phyloP scores from a whole-genome alignment of 2,329 filamentous ascomycete genomes.

The Nigrospora sphaerica region DNA sequence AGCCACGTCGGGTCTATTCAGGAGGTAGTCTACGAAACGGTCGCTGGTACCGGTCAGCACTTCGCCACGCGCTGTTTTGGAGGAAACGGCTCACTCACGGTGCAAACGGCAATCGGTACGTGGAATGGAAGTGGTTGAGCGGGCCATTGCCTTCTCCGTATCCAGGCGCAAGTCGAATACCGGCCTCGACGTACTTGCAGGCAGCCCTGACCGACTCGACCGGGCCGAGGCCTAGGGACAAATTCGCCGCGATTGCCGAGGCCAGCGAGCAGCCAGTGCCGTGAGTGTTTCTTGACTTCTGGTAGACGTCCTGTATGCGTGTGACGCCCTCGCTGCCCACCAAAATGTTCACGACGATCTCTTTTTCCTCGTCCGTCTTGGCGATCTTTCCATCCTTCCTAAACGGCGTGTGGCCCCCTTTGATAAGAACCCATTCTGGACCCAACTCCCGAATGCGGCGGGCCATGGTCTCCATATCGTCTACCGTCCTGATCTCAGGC shows the following conservation, averaged over 20 bases:
- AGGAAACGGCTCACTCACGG: constrained; percentile 35
- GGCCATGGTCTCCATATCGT: constrained; percentile 64
- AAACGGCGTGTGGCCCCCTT: constrained; percentile 86
- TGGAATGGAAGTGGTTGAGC: constrained; percentile 73
- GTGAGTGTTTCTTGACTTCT: constrained; percentile 75
- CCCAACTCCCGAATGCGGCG: constrained; percentile 60
- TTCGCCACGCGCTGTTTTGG: background rate
- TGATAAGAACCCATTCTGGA: constrained; percentile 74
- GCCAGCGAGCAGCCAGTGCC: constrained; percentile 93
- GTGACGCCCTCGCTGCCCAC: constrained; percentile 53
- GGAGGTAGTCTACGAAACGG: constrained; percentile 75
- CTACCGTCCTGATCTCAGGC: constrained; percentile 42
- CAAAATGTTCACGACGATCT: constrained; percentile 71
- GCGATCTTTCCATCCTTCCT: constrained; percentile 55
- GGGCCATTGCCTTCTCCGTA: constrained; percentile 64
- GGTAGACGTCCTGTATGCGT: constrained; percentile 63
- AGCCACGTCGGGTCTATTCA: constrained; percentile 68
- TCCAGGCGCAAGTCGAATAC: constrained; percentile 56
- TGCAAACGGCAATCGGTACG: constrained; percentile 59
- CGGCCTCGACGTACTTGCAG: constrained; percentile 64
- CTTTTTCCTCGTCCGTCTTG: constrained; percentile 47
- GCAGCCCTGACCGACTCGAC: constrained; percentile 57
- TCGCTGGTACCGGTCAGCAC: constrained; percentile 39
- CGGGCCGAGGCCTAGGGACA: constrained; percentile 53
- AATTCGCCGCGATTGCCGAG: constrained; percentile 71